These are phyloP conservation scores for Zymoseptoria brevis DNA, from an alignment of 2,329 filamentous ascomycete genomes.

Conservation along the genomic window DNA sequence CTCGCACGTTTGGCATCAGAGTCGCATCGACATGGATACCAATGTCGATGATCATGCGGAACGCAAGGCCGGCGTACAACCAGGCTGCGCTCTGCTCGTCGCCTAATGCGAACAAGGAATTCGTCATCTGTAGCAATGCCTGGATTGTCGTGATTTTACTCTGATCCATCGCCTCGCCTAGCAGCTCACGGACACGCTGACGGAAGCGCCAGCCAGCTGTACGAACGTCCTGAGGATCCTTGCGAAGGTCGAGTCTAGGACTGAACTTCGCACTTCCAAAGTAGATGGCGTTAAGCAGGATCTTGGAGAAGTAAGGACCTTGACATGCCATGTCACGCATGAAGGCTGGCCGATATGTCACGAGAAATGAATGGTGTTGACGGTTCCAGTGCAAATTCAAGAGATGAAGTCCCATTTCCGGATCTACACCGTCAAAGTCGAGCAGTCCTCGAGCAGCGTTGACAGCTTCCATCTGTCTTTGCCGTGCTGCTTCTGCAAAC, in stretches of 20 bases:
- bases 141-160: constrained; percentile 50
- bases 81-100: constrained; percentile 48
- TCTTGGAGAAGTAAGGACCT: constrained; percentile 50
- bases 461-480: constrained; percentile 45
- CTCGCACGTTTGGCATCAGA: constrained; percentile 24
- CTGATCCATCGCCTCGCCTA: constrained; percentile 38
- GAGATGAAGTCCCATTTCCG: constrained; percentile 46
- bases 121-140: constrained; percentile 46
- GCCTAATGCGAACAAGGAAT: constrained; percentile 44
- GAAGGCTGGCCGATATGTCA: constrained; percentile 19
- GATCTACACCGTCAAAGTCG: constrained; percentile 50
- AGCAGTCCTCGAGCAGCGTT: constrained; percentile 40
- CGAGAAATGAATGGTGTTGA: constrained; percentile 18
- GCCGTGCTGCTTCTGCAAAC: constrained; percentile 42
- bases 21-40: constrained; percentile 43
- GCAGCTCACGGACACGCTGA: constrained; percentile 39
- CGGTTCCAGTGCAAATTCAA: constrained; percentile 38
- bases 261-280: constrained; percentile 40
- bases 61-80: constrained; percentile 51
- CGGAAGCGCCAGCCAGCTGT: constrained; percentile 45
- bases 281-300: constrained; percentile 49
- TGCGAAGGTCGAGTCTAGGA: constrained; percentile 38
- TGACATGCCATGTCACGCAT: constrained; percentile 36
- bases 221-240: constrained; percentile 38
- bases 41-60: constrained; percentile 49